Conservation (phyloP, 2,329 filamentous ascomycete genomes). For the Botrytis hyacinthi region DNA sequence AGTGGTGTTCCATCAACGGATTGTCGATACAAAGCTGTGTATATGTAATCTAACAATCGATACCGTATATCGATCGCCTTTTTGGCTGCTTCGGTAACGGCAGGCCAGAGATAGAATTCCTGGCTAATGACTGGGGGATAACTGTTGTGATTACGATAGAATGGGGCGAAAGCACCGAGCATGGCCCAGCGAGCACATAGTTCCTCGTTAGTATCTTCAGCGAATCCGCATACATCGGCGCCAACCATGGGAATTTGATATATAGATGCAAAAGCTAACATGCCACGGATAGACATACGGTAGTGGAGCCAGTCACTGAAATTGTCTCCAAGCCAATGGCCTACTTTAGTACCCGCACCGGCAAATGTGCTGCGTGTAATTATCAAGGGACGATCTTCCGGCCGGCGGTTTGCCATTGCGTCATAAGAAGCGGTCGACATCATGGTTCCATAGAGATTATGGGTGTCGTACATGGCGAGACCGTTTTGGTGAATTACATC, state of each 20-base stretch:
- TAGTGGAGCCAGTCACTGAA: slow-evolving; percentile 58
- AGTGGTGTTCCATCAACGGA: slow-evolving; percentile 60
- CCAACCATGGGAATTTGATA: slow-evolving; percentile 70
- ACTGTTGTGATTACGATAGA: slow-evolving; percentile 72
- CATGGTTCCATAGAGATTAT: slow-evolving; percentile 75
- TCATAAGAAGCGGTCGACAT: slow-evolving; percentile 65
- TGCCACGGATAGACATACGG: slow-evolving; percentile 55
- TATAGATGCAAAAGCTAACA: slow-evolving; percentile 60
- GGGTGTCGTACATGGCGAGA: slow-evolving; percentile 68
- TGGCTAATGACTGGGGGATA: slow-evolving; percentile 52
- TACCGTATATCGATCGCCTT: slow-evolving; percentile 73
- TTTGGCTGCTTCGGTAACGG: slow-evolving; percentile 61
- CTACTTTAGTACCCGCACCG: slow-evolving; percentile 63
- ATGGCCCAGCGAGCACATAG: slow-evolving; percentile 75
- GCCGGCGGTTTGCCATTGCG: slow-evolving; percentile 66
- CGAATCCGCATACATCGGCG: slow-evolving; percentile 76
- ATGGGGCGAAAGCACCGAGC: slow-evolving; percentile 70
- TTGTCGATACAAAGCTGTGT: slow-evolving; percentile 65
- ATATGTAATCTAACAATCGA: slow-evolving; percentile 74
- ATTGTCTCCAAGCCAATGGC: slow-evolving; percentile 62
- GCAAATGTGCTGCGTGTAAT: slow-evolving; percentile 77
- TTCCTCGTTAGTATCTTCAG: slow-evolving; percentile 60
- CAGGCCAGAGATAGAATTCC: slow-evolving; percentile 70
- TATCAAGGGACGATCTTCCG: slow-evolving; percentile 62
- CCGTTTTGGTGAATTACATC: slow-evolving; percentile 68